These are phyloP conservation scores for Excoecaria cochinchinensis DNA, from an alignment of 345 rosid species.

Conservation along the genomic window DNA sequence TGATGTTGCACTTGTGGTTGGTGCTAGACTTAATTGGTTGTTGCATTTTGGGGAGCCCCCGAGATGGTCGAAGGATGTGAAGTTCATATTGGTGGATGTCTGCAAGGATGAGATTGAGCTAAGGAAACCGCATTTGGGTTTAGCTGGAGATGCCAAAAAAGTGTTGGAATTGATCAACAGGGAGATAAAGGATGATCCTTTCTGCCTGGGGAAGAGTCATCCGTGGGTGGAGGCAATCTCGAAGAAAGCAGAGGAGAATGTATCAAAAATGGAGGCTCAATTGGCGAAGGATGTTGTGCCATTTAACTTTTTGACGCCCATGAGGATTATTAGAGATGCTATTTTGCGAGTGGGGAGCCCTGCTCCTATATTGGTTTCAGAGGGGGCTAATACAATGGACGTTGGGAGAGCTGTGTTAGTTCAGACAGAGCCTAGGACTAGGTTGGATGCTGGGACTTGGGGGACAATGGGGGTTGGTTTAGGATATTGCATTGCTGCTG, in stretches of 20 bases:
- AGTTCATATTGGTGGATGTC: slow-evolving; percentile 75
- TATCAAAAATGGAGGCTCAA: slow-evolving; percentile 75
- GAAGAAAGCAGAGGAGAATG: slow-evolving; percentile 65
- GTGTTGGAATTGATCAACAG: slow-evolving; percentile 67
- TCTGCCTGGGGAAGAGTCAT: slow-evolving; percentile 72
- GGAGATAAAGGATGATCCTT: slow-evolving; percentile 88
- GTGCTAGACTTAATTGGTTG: slow-evolving; percentile 96
- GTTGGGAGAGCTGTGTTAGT: slow-evolving; percentile 91
- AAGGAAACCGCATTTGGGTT: slow-evolving; percentile 73
- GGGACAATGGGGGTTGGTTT: slow-evolving; percentile 99
- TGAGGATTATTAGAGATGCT: slow-evolving; percentile 93
- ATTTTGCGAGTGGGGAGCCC: slow-evolving; percentile 69
- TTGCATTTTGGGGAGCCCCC: slow-evolving; percentile 95
- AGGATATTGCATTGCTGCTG: slow-evolving; percentile 98
- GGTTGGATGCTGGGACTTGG: slow-evolving; percentile 99
- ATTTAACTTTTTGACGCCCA: slow-evolving; percentile 82
- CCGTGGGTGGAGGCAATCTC: slow-evolving; percentile 84
- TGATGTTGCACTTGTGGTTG: slow-evolving; percentile 85
- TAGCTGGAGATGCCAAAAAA: slow-evolving; percentile 76
- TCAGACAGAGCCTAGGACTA: slow-evolving; percentile 93
- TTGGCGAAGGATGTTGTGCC: slow-evolving; percentile 90
- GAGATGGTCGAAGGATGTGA: slow-evolving; percentile 85
- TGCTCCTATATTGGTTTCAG: slow-evolving; percentile 83
- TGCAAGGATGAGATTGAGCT: slow-evolving; percentile 72
- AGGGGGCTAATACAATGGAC: slow-evolving; percentile 99